Percentiles rank a stretch among this genome's conserved stretches.
These are phyloP conservation scores for Aspergillus vadensis DNA, from an alignment of 2,329 filamentous ascomycete genomes.

Conservation along the genomic window DNA sequence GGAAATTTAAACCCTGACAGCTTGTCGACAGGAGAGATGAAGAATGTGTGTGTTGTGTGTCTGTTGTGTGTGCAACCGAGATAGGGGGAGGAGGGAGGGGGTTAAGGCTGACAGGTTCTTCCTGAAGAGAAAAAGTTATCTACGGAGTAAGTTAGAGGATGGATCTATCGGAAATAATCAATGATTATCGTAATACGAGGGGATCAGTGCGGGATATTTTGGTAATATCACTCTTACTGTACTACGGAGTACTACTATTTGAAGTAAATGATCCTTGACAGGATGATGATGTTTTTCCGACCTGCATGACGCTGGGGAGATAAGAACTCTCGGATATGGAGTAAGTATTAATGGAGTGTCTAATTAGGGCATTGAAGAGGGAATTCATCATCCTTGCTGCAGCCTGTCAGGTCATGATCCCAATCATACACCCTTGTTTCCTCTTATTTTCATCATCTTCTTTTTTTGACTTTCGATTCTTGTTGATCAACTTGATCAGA, in stretches of 20 bases:
- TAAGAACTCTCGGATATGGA: too few relatives aligned
- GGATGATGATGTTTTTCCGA: neutral
- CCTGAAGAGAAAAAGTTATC: too few relatives aligned
- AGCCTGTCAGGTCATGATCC: neutral
- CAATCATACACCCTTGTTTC: neutral
- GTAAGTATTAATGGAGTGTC: neutral
- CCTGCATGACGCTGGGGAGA: too few relatives aligned
- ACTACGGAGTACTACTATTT: too few relatives aligned
- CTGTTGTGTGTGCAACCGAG: too few relatives aligned
- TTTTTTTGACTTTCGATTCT: neutral
- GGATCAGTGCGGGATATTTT: too few relatives aligned
- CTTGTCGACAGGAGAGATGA: neutral
- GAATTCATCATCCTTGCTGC: neutral
- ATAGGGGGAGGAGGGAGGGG: too few relatives aligned
- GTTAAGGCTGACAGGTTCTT: neutral
- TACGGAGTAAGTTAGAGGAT: too few relatives aligned
- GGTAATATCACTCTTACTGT: too few relatives aligned
- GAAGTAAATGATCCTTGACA: neutral
- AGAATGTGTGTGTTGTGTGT: neutral
- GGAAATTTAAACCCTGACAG: neutral
- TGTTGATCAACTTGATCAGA: neutral
- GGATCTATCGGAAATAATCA: neutral
- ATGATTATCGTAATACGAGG: neutral
- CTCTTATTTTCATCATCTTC: neutral
- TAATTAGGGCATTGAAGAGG: neutral